Evolutionary conservation across 345 rosid genomes (phyloP).

Genomic region (Camelina hispida): DNA sequence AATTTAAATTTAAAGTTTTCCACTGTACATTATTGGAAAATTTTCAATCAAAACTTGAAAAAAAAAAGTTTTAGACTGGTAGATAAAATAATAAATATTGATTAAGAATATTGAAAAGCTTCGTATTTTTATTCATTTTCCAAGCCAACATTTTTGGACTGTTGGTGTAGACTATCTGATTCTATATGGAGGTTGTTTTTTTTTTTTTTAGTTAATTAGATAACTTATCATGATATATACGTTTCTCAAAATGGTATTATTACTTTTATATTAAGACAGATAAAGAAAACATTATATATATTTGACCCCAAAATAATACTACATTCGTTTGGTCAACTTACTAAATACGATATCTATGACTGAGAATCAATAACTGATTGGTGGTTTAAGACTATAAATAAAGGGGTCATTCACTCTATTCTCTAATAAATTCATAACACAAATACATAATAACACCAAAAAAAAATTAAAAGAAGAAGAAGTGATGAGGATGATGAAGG

Average conservation of each 20-base stretch:
- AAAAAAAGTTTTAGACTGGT: no score
- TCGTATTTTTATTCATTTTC: no score
- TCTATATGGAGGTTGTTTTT: neutral
- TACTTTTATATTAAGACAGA: no score
- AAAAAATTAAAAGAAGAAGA: neutral
- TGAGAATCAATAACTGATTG: neutral
- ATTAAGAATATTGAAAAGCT: no score
- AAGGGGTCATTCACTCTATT: slow-evolving; percentile 1
- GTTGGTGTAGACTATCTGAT: no score
- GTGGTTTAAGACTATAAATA: slow-evolving; percentile 17
- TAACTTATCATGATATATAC: neutral
- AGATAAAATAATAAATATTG: neutral
- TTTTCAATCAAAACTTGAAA: neutral
- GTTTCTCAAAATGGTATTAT: neutral
- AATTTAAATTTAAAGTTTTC: no score
- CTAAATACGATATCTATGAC: neutral
- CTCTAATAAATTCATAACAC: neutral
- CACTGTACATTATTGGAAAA: no score
- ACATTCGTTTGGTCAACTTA: neutral
- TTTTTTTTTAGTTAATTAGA: no score
- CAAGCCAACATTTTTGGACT: no score
- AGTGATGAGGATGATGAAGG: slow-evolving; percentile 11
- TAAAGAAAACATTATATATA: no score
- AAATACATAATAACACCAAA: neutral
- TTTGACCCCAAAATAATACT: neutral